Conservation (phyloP, 495 filamentous ascomycete species). For the Immersiella caudata region DNA sequence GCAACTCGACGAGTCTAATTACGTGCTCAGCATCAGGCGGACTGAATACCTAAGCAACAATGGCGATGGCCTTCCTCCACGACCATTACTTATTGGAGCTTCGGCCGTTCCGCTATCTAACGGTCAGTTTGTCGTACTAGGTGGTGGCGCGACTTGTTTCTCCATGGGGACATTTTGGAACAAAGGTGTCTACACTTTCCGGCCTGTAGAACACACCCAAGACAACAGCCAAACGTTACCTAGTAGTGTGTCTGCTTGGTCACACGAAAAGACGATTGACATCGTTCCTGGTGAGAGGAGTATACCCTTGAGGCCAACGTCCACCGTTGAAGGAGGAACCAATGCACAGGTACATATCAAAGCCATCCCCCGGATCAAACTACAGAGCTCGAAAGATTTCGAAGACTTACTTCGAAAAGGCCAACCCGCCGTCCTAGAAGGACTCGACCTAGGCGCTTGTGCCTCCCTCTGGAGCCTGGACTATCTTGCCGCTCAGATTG, state of each 20-base stretch:
- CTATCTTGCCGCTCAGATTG: conserved; percentile 67
- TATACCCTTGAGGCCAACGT: neutral
- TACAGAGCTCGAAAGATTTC: conserved; percentile 57
- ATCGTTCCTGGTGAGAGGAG: conserved; percentile 27
- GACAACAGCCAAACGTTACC: neutral
- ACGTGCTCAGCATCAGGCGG: neutral
- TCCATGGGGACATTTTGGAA: conserved; percentile 62
- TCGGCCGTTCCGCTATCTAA: conserved; percentile 42
- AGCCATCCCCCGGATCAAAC: conserved; percentile 51
- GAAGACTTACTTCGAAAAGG: conserved; percentile 56
- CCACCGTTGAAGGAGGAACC: neutral
- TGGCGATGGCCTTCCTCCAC: conserved; percentile 27
- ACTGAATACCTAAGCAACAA: neutral
- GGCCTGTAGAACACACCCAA: neutral
- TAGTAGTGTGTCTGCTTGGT: conserved; percentile 19
- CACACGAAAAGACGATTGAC: conserved; percentile 32
- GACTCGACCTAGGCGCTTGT: conserved; percentile 68
- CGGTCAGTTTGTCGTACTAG: conserved; percentile 61
- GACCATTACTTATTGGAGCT: conserved; percentile 70
- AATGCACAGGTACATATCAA: conserved; percentile 13
- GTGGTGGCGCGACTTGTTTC: conserved; percentile 87
- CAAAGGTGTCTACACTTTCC: conserved; percentile 32
- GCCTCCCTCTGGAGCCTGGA: conserved; percentile 66
- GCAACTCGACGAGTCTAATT: neutral
- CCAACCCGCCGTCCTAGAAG: conserved; percentile 68